Evolutionary conservation across 2,329 filamentous ascomycete species (phyloP).

Genomic region (Penicillium sp.): DNA sequence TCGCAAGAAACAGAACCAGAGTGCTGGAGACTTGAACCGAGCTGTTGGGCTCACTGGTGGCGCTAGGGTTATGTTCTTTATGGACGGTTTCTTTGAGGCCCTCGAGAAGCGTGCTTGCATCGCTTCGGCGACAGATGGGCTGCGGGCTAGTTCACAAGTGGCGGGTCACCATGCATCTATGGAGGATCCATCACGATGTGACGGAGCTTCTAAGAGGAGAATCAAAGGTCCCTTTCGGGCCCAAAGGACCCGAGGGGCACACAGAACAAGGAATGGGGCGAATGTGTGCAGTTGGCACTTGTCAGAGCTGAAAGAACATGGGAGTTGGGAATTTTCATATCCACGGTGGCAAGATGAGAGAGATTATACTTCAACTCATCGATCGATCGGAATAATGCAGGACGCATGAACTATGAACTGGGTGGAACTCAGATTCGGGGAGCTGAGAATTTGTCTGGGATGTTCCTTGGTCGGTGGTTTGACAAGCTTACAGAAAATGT

Average conservation of each 20-base stretch:
- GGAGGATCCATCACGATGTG: slow-evolving; percentile 28
- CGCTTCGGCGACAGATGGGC: slow-evolving; percentile 16
- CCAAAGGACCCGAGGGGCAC: neutral
- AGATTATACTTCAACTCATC: neutral
- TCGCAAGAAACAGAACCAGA: slow-evolving; percentile 1
- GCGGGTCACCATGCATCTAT: slow-evolving; percentile 30
- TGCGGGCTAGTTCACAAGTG: slow-evolving; percentile 31
- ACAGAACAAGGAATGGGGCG: neutral
- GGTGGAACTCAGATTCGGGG: slow-evolving; percentile 9
- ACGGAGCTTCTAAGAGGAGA: slow-evolving; percentile 14
- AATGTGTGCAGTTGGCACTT: neutral
- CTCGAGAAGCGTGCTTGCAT: slow-evolving; percentile 17
- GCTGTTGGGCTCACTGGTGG: neutral
- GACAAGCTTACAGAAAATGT: neutral
- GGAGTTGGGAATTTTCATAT: neutral
- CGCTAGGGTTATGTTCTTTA: slow-evolving; percentile 2
- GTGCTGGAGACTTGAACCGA: neutral
- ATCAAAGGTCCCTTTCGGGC: slow-evolving; percentile 4
- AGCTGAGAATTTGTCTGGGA: slow-evolving; percentile 7
- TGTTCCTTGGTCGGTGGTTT: slow-evolving; percentile 13
- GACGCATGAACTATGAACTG: slow-evolving; percentile 6
- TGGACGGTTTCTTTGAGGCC: slow-evolving; percentile 4
- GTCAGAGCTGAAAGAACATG: neutral
- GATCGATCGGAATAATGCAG: slow-evolving; percentile 9
- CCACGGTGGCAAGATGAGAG: neutral